Conservation (phyloP, 164 flowering plant genomes). For the Paratinospora sagittata region DNA sequence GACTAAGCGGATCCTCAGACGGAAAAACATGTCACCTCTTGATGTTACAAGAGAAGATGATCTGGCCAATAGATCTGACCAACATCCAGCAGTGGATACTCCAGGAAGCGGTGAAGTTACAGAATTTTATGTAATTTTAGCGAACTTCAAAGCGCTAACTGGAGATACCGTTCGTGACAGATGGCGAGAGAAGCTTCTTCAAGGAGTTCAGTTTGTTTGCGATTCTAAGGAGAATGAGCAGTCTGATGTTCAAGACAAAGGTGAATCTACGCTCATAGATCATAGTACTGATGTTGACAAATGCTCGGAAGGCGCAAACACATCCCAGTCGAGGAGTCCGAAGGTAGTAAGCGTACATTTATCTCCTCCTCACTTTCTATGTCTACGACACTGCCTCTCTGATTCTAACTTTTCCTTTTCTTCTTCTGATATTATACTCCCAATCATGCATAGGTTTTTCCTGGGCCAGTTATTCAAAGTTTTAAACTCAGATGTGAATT, state of each 20-base stretch:
- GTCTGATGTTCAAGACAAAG: constrained; percentile 32
- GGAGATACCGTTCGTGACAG: constrained; percentile 69
- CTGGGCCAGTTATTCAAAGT: background rate
- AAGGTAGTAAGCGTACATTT: constrained; percentile 23
- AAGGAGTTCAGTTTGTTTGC: constrained; percentile 47
- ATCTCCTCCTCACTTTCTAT: background rate
- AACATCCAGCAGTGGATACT: constrained; percentile 49
- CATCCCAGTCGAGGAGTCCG: constrained; percentile 27
- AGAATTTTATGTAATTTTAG: constrained; percentile 45
- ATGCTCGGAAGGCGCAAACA: constrained; percentile 17
- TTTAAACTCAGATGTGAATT: background rate
- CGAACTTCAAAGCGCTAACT: constrained; percentile 53
- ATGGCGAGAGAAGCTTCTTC: constrained; percentile 78
- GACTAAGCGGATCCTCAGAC: constrained; percentile 46
- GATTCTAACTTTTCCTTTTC: no score
- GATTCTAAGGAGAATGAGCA: constrained; percentile 22
- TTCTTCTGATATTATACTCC: background rate
- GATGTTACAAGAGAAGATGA: constrained; percentile 76
- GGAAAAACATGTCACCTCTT: constrained; percentile 52
- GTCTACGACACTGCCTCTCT: background rate
- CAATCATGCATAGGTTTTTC: background rate
- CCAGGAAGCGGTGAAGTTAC: constrained; percentile 61
- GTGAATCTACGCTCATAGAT: constrained; percentile 14
- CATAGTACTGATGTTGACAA: constrained; percentile 16
- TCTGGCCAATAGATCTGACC: constrained; percentile 34